phyloP scores from a whole-genome alignment of 495 filamentous ascomycete species.

The Neurospora pannonica region DNA sequence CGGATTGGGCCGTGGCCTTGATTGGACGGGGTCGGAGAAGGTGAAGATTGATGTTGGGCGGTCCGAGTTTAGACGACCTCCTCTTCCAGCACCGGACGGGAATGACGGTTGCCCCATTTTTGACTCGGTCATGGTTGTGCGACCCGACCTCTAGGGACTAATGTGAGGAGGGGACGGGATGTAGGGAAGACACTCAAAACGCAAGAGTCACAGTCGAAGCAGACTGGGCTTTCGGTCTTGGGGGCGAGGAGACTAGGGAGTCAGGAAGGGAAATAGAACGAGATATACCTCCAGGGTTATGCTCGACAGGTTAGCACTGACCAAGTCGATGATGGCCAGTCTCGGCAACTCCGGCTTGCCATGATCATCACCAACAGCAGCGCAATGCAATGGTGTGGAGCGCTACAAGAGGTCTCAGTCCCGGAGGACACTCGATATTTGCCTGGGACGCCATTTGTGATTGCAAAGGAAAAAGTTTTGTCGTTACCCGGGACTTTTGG shows the following conservation, averaged over 20 bases:
- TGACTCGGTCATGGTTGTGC: not conserved
- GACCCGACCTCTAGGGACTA: not conserved
- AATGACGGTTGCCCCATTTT: not conserved
- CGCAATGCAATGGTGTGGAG: not conserved
- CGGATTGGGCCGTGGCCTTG: not conserved
- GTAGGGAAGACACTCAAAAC: not conserved
- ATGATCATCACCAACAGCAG: not conserved
- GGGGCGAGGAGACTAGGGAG: not conserved
- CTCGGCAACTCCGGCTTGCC: not conserved
- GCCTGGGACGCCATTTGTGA: not conserved
- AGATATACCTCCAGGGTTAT: not conserved
- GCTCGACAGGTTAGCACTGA: not conserved
- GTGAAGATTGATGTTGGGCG: not conserved
- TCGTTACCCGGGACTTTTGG: not conserved
- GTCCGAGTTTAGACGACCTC: not conserved
- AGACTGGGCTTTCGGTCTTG: not conserved
- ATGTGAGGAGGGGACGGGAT: not conserved
- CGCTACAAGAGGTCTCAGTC: not conserved
- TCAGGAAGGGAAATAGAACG: not conserved
- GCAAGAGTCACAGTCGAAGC: not conserved
- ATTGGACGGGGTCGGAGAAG: not conserved
- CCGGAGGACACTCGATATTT: not conserved
- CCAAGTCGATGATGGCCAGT: not conserved
- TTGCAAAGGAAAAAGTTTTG: not conserved
- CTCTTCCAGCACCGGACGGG: not conserved